Base-by-base conservation (phyloP, 2,329 filamentous ascomycete species). In the Xylaria arbuscula region DNA sequence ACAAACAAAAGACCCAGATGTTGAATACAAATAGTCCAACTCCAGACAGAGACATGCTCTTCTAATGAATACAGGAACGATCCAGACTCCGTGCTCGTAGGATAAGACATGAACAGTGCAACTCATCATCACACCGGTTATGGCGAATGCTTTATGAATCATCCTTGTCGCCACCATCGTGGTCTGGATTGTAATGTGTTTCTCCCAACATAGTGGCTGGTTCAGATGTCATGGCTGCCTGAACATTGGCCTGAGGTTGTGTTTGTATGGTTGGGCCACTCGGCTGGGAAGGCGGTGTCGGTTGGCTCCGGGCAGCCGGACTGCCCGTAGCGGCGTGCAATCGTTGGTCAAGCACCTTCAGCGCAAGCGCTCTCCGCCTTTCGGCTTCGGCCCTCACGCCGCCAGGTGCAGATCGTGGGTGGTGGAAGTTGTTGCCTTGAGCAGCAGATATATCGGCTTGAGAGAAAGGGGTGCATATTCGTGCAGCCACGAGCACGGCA, bases 341-440 rank as follows among this genome's bases (percentile, higher is more conserved):
- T 72, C 96, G 87, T 82, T 98, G 94, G 80, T 99, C 96, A 63
- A 99, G 83, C 3, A 94, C 95, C 78, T 95, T 95, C 64, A 99
- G 85, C 0, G 96, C 96, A 72, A 99, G 83, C 0, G 94, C 94
- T 72, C 96, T 88, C 78, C 96, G 88, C 72, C 96, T 85, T 83
- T 98, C 96, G 0, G 95, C 95, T 80, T 98, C 96, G 58, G 96
- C 95, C 67, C 94, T 89, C 58, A 94, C 93, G 60, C 90, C 89
- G 13, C 90, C 86, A 11, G 87, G 89, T 5, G 85, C 86, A 24
- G 86, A 86, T 48, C 88, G 81, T 72, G 28, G 28, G 28, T 85
- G 86, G 63, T 86, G 77, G 68, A 84, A 83, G 64, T 88, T 85
- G 60, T 89, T 88, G 17, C 93, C 93, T 72, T 92, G 88, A 70